These are phyloP conservation scores for Dryas integrifolia DNA, from an alignment of 331 rosid species.

Conservation along the genomic window DNA sequence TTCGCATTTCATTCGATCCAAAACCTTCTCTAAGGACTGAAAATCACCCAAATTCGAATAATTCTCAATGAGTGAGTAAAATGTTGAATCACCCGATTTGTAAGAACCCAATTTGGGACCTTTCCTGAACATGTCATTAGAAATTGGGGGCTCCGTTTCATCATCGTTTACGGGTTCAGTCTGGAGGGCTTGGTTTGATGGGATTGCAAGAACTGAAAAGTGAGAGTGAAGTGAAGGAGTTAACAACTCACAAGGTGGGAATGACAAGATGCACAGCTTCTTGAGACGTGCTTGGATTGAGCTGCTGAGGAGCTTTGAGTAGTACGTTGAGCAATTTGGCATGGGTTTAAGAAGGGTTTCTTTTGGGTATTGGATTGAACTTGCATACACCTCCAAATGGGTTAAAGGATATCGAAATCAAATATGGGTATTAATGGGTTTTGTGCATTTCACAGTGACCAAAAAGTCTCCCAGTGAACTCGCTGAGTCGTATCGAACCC, in stretches of 20 bases:
- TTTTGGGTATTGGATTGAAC: neutral
- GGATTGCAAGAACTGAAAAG: conserved; percentile 26
- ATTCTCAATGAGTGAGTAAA: conserved; percentile 63
- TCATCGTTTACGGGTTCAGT: conserved; percentile 10
- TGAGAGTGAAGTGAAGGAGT: conserved; percentile 19
- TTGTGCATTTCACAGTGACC: neutral
- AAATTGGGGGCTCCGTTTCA: conserved; percentile 40
- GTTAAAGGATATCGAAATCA: neutral
- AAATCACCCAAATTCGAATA: conserved; percentile 58
- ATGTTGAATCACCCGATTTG: conserved; percentile 70
- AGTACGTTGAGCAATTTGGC: conserved; percentile 51
- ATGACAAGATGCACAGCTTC: conserved; percentile 17
- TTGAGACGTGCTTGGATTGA: conserved; percentile 24
- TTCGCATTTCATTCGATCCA: conserved; percentile 65
- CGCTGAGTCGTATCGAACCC: conserved; percentile 1
- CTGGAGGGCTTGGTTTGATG: conserved; percentile 22
- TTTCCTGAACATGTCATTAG: conserved; percentile 55
- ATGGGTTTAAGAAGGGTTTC: conserved; percentile 30
- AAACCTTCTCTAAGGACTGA: conserved; percentile 50
- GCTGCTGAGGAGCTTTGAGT: conserved; percentile 33
- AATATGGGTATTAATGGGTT: neutral
- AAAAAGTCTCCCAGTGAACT: neutral
- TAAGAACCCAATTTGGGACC: conserved; percentile 60
- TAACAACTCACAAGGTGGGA: conserved; percentile 22
- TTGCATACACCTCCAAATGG: neutral